A percentile compares a stretch with the other conserved stretches of the same genome.
Evolutionary conservation across 2,329 filamentous ascomycete genomes (phyloP).

Genomic region (Chaetoscypha palmicola): DNA sequence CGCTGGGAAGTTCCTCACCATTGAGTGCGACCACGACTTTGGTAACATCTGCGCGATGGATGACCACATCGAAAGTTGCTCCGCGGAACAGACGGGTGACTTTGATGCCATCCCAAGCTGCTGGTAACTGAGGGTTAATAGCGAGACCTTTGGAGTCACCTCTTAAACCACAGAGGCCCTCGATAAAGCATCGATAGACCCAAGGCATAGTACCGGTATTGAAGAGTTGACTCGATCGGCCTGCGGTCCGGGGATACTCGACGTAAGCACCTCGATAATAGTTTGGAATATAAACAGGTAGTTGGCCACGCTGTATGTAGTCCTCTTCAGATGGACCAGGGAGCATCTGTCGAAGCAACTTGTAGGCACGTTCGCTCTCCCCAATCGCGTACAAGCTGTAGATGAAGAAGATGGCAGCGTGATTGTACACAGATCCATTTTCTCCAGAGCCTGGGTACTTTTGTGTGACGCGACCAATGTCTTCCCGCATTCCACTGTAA

Average conservation of each 20-base stretch:
- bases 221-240: conserved; percentile 50
- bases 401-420: conserved; percentile 48
- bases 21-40: neutral
- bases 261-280: conserved; percentile 49
- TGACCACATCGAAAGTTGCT: conserved; percentile 39
- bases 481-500: conserved; percentile 49
- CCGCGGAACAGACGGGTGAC: conserved; percentile 44
- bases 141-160: conserved; percentile 42
- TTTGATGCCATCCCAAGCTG: conserved; percentile 41
- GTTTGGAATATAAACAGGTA: conserved; percentile 52
- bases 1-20: neutral
- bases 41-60: conserved; percentile 30
- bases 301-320: conserved; percentile 45
- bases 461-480: conserved; percentile 51
- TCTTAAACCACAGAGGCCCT: conserved; percentile 47
- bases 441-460: conserved; percentile 52
- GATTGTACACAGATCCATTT: conserved; percentile 52
- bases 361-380: conserved; percentile 44
- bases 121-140: conserved; percentile 45
- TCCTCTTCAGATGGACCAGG: conserved; percentile 46
- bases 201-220: conserved; percentile 52
- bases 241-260: conserved; percentile 44
- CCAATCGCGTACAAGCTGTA: conserved; percentile 46
- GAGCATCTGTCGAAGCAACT: conserved; percentile 45
- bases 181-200: conserved; percentile 49